phyloP scores from a whole-genome alignment of 192 early-diverging fungal species.

The Mortierella alpina region DNA sequence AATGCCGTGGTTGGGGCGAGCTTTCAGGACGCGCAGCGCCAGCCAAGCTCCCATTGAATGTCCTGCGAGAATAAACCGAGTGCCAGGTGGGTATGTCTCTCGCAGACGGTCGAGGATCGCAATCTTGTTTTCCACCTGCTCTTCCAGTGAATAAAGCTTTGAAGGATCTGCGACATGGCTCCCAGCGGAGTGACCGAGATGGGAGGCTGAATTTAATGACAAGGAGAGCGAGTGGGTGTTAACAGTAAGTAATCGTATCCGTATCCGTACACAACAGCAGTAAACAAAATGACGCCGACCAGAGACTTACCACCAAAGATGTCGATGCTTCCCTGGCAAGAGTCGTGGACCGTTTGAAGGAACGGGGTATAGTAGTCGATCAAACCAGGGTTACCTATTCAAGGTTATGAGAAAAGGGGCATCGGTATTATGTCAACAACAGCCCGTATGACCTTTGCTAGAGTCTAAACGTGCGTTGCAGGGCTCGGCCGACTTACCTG shows the following conservation, averaged over 20 bases:
- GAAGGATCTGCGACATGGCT: slow-evolving; percentile 36
- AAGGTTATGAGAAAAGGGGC: not conserved
- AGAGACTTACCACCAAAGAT: slow-evolving; percentile 66
- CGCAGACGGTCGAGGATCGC: slow-evolving; percentile 67
- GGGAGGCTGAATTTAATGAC: slow-evolving; percentile 57
- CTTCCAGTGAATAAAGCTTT: slow-evolving; percentile 59
- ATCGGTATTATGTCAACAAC: not conserved
- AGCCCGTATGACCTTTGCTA: no score
- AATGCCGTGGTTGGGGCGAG: slow-evolving; percentile 71
- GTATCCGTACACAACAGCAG: not conserved
- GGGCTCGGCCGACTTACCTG: slow-evolving; percentile 22
- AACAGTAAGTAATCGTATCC: not conserved
- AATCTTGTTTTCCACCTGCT: slow-evolving; percentile 79
- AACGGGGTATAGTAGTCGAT: slow-evolving; percentile 87
- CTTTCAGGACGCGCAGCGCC: slow-evolving; percentile 61
- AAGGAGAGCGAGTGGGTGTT: not conserved
- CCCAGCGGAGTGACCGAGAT: slow-evolving; percentile 68
- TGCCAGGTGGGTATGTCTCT: slow-evolving; percentile 57
- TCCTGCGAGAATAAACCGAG: slow-evolving; percentile 66
- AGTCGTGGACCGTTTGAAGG: slow-evolving; percentile 65
- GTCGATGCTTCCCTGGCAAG: slow-evolving; percentile 62
- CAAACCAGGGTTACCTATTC: slow-evolving; percentile 81
- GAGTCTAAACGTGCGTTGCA: no score
- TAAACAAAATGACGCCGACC: not conserved
- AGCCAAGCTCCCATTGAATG: slow-evolving; percentile 80